Conservation (phyloP, 371 early-diverging fungal species). For the Mortierella sp. region DNA sequence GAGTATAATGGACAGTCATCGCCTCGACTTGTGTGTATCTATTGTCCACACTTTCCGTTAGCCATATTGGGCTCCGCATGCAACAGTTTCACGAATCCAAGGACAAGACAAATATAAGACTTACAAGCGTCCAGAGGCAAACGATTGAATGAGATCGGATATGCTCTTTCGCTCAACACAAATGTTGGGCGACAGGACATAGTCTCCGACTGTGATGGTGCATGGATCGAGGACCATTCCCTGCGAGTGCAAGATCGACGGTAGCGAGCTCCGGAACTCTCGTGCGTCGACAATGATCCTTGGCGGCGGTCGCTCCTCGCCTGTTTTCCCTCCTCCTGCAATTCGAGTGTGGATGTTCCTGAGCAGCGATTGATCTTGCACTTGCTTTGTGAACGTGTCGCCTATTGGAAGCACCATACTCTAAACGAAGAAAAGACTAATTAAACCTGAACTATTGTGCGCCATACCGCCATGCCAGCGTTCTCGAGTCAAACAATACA, state of each 20-base stretch:
- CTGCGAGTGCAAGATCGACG: constrained; percentile 87
- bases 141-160: constrained; percentile 88
- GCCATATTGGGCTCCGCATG: too few relatives aligned
- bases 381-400: constrained; percentile 42
- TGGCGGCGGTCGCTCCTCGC: constrained; percentile 33
- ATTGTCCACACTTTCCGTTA: background rate
- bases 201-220: constrained; percentile 97
- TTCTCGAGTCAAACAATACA: background rate
- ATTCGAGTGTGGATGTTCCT: constrained; percentile 55
- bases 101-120: constrained; percentile 23
- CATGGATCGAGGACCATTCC: constrained; percentile 84
- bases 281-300: constrained; percentile 93
- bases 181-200: constrained; percentile 88
- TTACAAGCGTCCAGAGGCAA: constrained; percentile 90
- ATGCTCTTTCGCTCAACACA: constrained; percentile 97
- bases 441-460: background rate
- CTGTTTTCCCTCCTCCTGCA: constrained; percentile 49
- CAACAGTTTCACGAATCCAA: background rate
- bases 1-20: constrained; percentile 88
- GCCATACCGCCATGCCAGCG: background rate
- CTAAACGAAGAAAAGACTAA: constrained; percentile 22
- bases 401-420: constrained; percentile 59
- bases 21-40: constrained; percentile 91
- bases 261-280: constrained; percentile 95
- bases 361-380: constrained; percentile 51